Evolutionary conservation across 2,329 filamentous ascomycete genomes (phyloP), one percentile per base, ranked within the genome.

Genomic region (Podosphaera xanthii): DNA sequence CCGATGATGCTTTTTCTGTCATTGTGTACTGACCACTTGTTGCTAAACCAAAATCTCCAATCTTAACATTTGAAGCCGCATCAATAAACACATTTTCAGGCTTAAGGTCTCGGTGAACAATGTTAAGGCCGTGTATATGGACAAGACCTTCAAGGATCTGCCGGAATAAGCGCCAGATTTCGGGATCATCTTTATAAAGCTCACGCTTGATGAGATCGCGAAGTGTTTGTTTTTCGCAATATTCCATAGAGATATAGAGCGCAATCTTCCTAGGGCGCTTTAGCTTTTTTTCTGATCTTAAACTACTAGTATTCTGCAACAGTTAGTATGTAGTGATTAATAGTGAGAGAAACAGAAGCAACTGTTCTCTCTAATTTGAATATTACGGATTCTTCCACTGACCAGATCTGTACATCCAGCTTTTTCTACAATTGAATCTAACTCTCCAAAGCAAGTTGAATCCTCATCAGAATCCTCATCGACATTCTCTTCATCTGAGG

Each of bases 31-130:
- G 87, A 0, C 87, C 88, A 63, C 85, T 92, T 0, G 90, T 97
- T 22, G 92, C 92, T 42, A 98, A 76, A 3, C 92, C 92, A 70
- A 98, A 97, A 67, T 98, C 92, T 50, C 92, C 92, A 65, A 98
- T 96, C 64, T 94, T 92, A 44, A 94, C 89, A 65, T 94, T 92
- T 63, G 89, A 87, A 2, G 84, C 79, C 6, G 85, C 81, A 66
- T 97, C 91, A 63, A 98, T 94, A 72, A 98, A 98, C 36, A 98
- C 84, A 64, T 98, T 98, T 68, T 97, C 92, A 0, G 92, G 92
- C 69, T 98, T 98, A 35, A 98, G 76, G 70, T 98, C 92, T 7
- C 92, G 84, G 69, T 98, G 92, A 12, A 97, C 92, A 63, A 98
- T 94, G 57, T 87, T 89, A 60, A 91, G 78, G 9, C 83, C 80